Evolutionary conservation across 371 early-diverging fungal species (phyloP), one percentile per base, ranked within the genome.

Genomic region (Thermomucor indicae-seudaticae): DNA sequence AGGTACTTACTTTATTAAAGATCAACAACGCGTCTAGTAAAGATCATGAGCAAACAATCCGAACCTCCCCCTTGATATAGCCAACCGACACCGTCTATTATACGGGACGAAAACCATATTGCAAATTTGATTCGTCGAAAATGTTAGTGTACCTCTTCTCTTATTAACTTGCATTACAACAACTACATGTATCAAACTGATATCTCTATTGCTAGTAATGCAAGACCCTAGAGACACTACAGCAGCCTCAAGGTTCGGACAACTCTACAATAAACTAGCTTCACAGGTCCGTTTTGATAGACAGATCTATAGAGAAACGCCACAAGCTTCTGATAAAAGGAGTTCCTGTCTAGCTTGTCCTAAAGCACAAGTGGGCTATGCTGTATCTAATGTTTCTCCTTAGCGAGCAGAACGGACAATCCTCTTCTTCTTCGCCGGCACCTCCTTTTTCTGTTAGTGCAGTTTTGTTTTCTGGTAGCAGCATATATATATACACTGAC

Each of bases 111-210:
- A 50, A 55, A 70, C 12, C 64, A 76, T 31, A 56, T 89, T 11
- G 79, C 80, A 8, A 83, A 81, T 48, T 61, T 68, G 19, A 81
- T 90, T 60, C 85, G 87, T 42, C 81, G 85, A 58, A 79, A 83
- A 54, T 60, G 86, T 84, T 64, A 64, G 67, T 35, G n/a, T n/a
- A n/a, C n/a, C n/a, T n/a, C n/a, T n/a, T n/a, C n/a, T n/a, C n/a
- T n/a, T n/a, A n/a, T n/a, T n/a, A 11, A 16, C 22, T 28, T 25
- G 24, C 39, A 22, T 38, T 19, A n/a, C 25, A 4, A 5, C 0
- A 34, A 6, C 8, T 28, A 11, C 51, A 16, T 24, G 40, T 24
- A 16, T 31, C 20, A 17, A 8, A 40, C 37, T 5, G 19, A 19
- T 37, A 14, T 40, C 47, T 40, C 22, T 7, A 43, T 32, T 16